phyloP scores from a whole-genome alignment of 2,329 filamentous ascomycete species.

The Xylariaceae sp. region DNA sequence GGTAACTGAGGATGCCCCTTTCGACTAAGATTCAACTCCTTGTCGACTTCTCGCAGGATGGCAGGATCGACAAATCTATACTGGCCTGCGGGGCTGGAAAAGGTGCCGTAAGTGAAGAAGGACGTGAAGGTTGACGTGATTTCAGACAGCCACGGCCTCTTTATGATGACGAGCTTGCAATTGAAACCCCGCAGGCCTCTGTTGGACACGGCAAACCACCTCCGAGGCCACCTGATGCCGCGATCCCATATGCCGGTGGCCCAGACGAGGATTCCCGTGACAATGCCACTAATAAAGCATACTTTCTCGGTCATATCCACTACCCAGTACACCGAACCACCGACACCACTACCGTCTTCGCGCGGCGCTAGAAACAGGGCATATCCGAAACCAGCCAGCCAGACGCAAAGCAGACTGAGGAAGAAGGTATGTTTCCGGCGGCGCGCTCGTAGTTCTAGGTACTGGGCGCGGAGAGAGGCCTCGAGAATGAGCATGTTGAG shows the following conservation, averaged over 20 bases:
- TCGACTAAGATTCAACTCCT: slow-evolving; percentile 46
- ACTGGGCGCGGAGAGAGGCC: slow-evolving; percentile 86
- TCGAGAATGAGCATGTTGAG: slow-evolving; percentile 97
- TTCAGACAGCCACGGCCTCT: slow-evolving; percentile 77
- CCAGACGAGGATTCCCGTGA: slow-evolving; percentile 84
- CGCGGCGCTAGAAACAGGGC: slow-evolving; percentile 91
- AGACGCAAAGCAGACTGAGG: slow-evolving; percentile 68
- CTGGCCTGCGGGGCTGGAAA: slow-evolving; percentile 62
- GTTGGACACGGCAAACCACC: slow-evolving; percentile 87
- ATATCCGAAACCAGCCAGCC: slow-evolving; percentile 83
- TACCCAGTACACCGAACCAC: slow-evolving; percentile 94
- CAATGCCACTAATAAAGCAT: slow-evolving; percentile 82
- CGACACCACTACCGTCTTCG: slow-evolving; percentile 85
- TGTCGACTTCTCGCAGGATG: slow-evolving; percentile 55
- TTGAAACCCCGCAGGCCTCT: slow-evolving; percentile 88
- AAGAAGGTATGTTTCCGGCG: slow-evolving; percentile 92
- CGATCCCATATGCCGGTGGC: slow-evolving; percentile 95
- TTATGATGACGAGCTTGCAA: slow-evolving; percentile 87
- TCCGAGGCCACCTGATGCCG: slow-evolving; percentile 86
- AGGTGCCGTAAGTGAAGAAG: slow-evolving; percentile 69
- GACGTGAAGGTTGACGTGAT: slow-evolving; percentile 66
- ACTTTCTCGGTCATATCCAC: slow-evolving; percentile 87
- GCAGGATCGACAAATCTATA: slow-evolving; percentile 72
- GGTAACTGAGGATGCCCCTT: slow-evolving; percentile 39
- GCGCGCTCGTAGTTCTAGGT: slow-evolving; percentile 81